phyloP scores from a whole-genome alignment of 2,329 filamentous ascomycete genomes.

The Phialemoniopsis sp. region DNA sequence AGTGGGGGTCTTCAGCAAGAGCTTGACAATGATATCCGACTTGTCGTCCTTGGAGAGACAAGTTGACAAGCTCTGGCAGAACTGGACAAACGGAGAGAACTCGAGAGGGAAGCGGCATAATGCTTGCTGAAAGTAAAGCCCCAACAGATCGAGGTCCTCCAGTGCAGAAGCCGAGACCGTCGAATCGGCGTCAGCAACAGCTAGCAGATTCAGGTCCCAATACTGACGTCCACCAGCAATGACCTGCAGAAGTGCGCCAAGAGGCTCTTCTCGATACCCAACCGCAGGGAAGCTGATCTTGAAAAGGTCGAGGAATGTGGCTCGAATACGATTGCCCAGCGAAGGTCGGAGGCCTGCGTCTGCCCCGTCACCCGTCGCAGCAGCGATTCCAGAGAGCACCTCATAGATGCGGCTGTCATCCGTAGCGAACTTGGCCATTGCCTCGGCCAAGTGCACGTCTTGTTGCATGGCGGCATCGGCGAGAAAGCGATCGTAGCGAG shows the following conservation, averaged over 20 bases:
- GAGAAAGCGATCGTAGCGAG: conserved; percentile 55
- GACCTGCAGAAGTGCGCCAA: conserved; percentile 62
- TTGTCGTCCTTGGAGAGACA: conserved; percentile 31
- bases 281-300: conserved; percentile 63
- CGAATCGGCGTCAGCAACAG: conserved; percentile 29
- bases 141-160: conserved; percentile 52
- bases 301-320: conserved; percentile 65
- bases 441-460: conserved; percentile 46
- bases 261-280: conserved; percentile 68
- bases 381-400: conserved; percentile 46
- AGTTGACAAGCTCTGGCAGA: conserved; percentile 63
- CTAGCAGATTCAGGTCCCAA: conserved; percentile 41
- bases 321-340: conserved; percentile 59
- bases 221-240: conserved; percentile 51
- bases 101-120: conserved; percentile 82
- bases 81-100: conserved; percentile 69
- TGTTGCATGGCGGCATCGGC: conserved; percentile 44
- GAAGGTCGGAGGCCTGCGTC: conserved; percentile 46
- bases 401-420: conserved; percentile 49
- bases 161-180: conserved; percentile 38
- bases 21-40: conserved; percentile 48
- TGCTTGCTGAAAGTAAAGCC: conserved; percentile 61
- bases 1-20: conserved; percentile 65
- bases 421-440: conserved; percentile 44
- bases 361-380: conserved; percentile 37